Base-by-base conservation (phyloP, 1,284 basidiomycete species). In the Microbotryomycetes sp. region DNA sequence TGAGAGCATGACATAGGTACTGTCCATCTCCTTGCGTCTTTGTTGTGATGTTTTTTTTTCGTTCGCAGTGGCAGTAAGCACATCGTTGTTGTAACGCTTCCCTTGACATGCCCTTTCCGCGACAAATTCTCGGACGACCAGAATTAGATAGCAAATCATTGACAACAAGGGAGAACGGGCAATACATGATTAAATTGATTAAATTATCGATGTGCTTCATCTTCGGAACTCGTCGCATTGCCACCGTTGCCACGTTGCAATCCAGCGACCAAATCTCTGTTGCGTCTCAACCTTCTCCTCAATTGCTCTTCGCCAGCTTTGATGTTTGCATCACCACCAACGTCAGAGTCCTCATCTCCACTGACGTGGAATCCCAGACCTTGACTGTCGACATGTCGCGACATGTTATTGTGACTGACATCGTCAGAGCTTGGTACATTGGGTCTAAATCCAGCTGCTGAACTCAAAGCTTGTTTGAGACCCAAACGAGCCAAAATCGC, bases 401-500 rank as follows among this genome's bases (percentile, higher is more conserved):
- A 19, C 36, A 19, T 12, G 19, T 19, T 19, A 42, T 42, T 42
- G 12, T 12, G 9, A 19, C 36, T 19, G n/a, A n/a, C n/a, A n/a
- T n/a, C n/a, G n/a, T n/a, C n/a, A n/a, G n/a, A n/a, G n/a, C n/a
- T n/a, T n/a, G n/a, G n/a, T n/a, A n/a, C n/a, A 19, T 42, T 42
- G 9, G 36, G 36, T 42, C 19, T 19, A 42, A 42, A 42, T 19
- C 12, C 9, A 42, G 36, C 36, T 12, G 36, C 36, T 19, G 36
- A 42, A 42, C 36, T 42, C 36, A 51, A 29, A 4, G 56, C 56
- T 19, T 42, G 16, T 30, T 58, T 59, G 15, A 62, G 45, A 0
- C 64, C 61, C 12, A 66, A 52, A 4, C 52, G 47, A 4, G 54
- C 52, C 15, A 63, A 58, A 46, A 66, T 63, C 15, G 56, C 60